Conservation (phyloP, 2,329 filamentous ascomycete species). For the Aureobasidium sp. region DNA sequence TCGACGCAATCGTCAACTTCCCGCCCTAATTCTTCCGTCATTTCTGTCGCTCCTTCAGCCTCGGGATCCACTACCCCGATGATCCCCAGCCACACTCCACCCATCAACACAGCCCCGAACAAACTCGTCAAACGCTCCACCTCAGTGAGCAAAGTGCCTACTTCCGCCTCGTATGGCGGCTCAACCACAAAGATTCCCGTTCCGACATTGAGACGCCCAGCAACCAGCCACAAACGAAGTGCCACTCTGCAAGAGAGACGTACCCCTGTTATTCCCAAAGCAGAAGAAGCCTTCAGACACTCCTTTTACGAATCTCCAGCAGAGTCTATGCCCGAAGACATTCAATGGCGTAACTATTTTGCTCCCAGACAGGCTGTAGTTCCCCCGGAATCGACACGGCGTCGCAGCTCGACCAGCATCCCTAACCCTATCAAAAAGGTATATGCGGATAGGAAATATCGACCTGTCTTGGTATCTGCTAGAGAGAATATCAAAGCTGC, state of each 20-base stretch:
- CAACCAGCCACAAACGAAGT: conserved; percentile 72
- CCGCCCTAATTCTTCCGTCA: conserved; percentile 57
- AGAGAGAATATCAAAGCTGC: conserved; percentile 22
- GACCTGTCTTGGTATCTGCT: conserved; percentile 27
- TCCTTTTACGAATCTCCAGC: neutral
- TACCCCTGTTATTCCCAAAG: conserved; percentile 1
- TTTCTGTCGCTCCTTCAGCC: conserved; percentile 41
- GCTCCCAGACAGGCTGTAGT: conserved; percentile 24
- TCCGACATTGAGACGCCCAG: conserved; percentile 61
- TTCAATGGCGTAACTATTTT: conserved; percentile 30
- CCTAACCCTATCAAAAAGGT: conserved; percentile 32
- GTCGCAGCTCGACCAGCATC: conserved; percentile 28
- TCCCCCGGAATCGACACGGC: conserved; percentile 17
- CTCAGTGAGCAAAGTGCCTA: conserved; percentile 44
- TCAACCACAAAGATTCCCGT: conserved; percentile 56
- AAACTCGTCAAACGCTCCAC: conserved; percentile 70
- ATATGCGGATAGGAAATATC: conserved; percentile 30
- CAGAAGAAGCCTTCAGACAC: conserved; percentile 13
- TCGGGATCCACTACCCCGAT: conserved; percentile 57
- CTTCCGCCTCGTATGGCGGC: conserved; percentile 34
- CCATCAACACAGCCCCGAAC: conserved; percentile 46
- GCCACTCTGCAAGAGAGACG: conserved; percentile 52
- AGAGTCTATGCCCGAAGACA: conserved; percentile 14
- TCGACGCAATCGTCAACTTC: conserved; percentile 46
- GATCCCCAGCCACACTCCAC: conserved; percentile 34